Evolutionary conservation across 2,329 filamentous ascomycete species (phyloP), one percentile per base, ranked within the genome.

Genomic region (Graphiopsis chlorocephala): DNA sequence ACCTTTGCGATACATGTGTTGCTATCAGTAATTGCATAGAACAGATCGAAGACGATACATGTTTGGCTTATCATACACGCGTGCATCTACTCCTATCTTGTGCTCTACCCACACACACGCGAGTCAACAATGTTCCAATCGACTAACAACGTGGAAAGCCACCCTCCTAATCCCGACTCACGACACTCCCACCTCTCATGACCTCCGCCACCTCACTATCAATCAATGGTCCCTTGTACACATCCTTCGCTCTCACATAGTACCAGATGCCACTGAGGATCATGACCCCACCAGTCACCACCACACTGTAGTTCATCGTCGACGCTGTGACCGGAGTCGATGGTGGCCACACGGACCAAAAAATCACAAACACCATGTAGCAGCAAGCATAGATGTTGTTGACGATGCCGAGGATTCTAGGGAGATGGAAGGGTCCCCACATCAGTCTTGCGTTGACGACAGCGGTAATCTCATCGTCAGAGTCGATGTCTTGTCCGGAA

Each of bases 381-480:
- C 77, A 58, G 68, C 82, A 84, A 0, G 84, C 81, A 58, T 85
- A 83, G 1, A 77, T 70, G 64, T 87, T 88, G 71, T 86, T 87
- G 25, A 81, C 69, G 6, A 80, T 83, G 0, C 85, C 85, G 1
- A 84, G 70, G 0, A 78, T 70, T 4, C 84, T 84, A 0, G 81
- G 82, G 0, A 87, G 64, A 48, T 79, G 81, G 79, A 84, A 88
- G 0, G 84, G 84, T 0, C 85, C 85, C 85, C 85, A 88, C 8
- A 78, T 72, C 0, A 84, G 73, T 25, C 69, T 70, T 17, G 74
- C 74, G 60, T 70, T 67, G 25, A 64, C 67, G 3, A 72, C 68
- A 23, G 53, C 57, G 23, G 64, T 45, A 11, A 53, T n/a, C 11
- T 50, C 58, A 23, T 25, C 28, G 31, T 42, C 48, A 33, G 60